Evolutionary conservation across 1,139 yeast species (phyloP).

Genomic region (Candida sanyaensis): DNA sequence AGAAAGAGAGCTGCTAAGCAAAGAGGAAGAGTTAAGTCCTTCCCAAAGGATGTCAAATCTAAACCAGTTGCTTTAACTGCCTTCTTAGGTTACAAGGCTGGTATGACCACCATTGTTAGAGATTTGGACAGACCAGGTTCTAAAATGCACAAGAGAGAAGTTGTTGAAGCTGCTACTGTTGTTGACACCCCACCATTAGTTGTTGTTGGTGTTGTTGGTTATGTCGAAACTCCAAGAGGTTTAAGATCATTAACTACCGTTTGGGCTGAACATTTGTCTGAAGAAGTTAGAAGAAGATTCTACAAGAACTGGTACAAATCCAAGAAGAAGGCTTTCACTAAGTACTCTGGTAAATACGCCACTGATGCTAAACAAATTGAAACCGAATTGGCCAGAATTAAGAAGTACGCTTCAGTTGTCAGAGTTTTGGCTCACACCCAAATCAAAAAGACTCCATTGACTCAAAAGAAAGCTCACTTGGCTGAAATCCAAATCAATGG

Average conservation of each 20-base stretch:
- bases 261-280: slow-evolving; percentile 99
- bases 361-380: slow-evolving; percentile 86
- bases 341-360: slow-evolving; percentile 98
- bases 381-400: slow-evolving; percentile 97
- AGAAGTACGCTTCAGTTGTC: slow-evolving; percentile 97
- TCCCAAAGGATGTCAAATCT: slow-evolving; percentile 98
- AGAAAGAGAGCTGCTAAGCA: slow-evolving; percentile 99
- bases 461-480: slow-evolving; percentile 99
- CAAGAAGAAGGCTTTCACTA: slow-evolving; percentile 99
- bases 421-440: slow-evolving; percentile 99
- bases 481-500: slow-evolving; percentile 99
- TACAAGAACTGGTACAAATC: slow-evolving; percentile 99
- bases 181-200: slow-evolving; percentile 99
- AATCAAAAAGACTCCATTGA: slow-evolving; percentile 98
- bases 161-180: slow-evolving; percentile 98
- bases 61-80: slow-evolving; percentile 99
- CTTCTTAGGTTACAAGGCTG: slow-evolving; percentile 99
- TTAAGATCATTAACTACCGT: slow-evolving; percentile 99
- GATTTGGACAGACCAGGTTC: slow-evolving; percentile 99
- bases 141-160: slow-evolving; percentile 99
- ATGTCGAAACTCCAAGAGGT: slow-evolving; percentile 99
- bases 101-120: slow-evolving; percentile 99
- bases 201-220: slow-evolving; percentile 99
- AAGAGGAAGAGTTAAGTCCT: slow-evolving; percentile 98
- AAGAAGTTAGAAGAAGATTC: slow-evolving; percentile 99